These are phyloP conservation scores for Erythrobasidium hasegawianum DNA, from an alignment of 1,284 basidiomycete species.

Conservation along the genomic window DNA sequence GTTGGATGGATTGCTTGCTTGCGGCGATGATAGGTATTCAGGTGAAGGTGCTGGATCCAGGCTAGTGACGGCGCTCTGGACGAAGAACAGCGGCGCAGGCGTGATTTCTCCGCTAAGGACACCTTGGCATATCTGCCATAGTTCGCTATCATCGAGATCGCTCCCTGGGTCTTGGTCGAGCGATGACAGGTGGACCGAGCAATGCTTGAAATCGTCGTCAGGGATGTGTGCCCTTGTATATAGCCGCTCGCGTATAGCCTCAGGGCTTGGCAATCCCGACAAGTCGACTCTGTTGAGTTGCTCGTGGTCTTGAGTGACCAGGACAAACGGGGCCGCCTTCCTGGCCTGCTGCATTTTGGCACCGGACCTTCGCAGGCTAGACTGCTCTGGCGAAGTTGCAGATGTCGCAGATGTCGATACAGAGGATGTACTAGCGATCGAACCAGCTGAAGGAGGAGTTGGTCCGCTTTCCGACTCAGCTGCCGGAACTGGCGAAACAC, in stretches of 20 bases:
- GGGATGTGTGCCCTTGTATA: slow-evolving; percentile 77
- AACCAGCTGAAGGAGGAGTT: slow-evolving; percentile 1
- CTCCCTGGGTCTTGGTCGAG: slow-evolving; percentile 71
- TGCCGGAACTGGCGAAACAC: slow-evolving; percentile 19
- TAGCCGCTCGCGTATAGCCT: slow-evolving; percentile 75
- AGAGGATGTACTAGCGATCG: not conserved
- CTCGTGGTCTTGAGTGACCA: slow-evolving; percentile 60
- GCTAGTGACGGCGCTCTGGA: not conserved
- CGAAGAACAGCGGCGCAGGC: slow-evolving; percentile 28
- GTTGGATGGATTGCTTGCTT: not conserved
- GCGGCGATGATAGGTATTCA: slow-evolving; percentile 12
- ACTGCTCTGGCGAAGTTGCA: slow-evolving; percentile 8
- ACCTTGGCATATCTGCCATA: slow-evolving; percentile 67
- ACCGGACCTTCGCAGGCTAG: slow-evolving; percentile 1
- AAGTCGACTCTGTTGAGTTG: slow-evolving; percentile 74
- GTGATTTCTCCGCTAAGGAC: slow-evolving; percentile 36
- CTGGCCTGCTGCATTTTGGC: not conserved
- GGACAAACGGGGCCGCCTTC: slow-evolving; percentile 29
- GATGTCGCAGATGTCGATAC: not conserved
- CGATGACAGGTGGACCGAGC: slow-evolving; percentile 79
- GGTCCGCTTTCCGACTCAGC: slow-evolving; percentile 12
- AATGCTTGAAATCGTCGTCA: slow-evolving; percentile 71
- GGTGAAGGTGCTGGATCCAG: slow-evolving; percentile 8
- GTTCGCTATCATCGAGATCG: slow-evolving; percentile 62
- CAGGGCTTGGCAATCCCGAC: slow-evolving; percentile 62